phyloP scores from a whole-genome alignment of 495 filamentous ascomycete genomes.

The Penicillium dipodomyicola region DNA sequence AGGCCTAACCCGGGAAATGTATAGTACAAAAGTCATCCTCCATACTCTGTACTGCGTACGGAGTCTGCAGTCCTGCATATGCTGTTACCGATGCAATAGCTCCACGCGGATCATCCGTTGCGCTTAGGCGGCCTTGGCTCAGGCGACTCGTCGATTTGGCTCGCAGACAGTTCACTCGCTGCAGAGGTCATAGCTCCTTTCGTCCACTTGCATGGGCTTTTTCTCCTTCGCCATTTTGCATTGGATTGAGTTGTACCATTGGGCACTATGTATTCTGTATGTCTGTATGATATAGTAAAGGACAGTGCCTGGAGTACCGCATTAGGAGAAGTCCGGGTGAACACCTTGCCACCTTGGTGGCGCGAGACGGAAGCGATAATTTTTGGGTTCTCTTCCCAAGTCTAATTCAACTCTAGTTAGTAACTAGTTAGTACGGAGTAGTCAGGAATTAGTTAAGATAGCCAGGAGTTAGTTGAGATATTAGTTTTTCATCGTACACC shows the following conservation, averaged over 20 bases:
- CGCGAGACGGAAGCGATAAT: neutral
- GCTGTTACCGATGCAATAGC: constrained; percentile 11
- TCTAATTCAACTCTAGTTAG: neutral
- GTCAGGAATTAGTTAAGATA: neutral
- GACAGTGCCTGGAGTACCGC: neutral
- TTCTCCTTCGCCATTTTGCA: neutral
- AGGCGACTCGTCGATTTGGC: constrained; percentile 17
- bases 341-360: constrained; percentile 11
- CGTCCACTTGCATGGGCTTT: neutral
- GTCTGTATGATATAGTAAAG: neutral
- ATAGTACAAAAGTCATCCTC: too few species aligned
- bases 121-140: constrained; percentile 12
- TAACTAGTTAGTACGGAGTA: too few species aligned
- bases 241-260: neutral
- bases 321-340: constrained; percentile 6
- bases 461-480: too few species aligned
- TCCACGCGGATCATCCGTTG: constrained; percentile 15
- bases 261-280: neutral
- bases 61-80: neutral
- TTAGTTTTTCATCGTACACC: neutral
- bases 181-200: constrained; percentile 9
- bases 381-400: neutral
- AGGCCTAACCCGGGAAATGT: constrained; percentile 2
- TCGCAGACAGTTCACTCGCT: constrained; percentile 8
- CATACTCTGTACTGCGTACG: too few species aligned